These are phyloP conservation scores for Withania somnifera DNA, from an alignment of 305 asterid genomes.

Conservation along the genomic window DNA sequence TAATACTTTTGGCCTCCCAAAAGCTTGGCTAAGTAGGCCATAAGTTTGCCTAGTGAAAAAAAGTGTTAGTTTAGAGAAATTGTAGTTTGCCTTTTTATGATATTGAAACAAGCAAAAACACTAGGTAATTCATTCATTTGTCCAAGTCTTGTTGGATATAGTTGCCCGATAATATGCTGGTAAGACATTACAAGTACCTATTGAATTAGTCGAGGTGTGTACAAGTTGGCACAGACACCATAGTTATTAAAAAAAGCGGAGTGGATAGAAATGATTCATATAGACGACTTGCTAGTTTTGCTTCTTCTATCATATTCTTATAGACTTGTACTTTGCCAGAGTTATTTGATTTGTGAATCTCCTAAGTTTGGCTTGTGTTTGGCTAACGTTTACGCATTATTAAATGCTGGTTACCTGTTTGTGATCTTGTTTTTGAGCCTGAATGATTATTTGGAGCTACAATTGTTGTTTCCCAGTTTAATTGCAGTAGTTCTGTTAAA, in stretches of 20 bases:
- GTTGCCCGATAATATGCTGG: no score
- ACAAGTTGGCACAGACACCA: no score
- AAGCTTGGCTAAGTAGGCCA: no score
- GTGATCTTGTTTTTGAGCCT: neutral
- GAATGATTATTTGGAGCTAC: neutral
- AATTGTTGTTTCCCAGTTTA: neutral
- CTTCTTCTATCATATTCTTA: neutral
- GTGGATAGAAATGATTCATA: neutral
- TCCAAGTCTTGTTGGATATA: no score
- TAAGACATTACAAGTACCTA: no score
- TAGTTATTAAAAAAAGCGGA: neutral
- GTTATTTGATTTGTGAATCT: neutral
- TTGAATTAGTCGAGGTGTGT: no score
- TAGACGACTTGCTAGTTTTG: neutral
- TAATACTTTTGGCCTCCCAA: no score
- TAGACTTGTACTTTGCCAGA: neutral
- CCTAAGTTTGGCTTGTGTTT: neutral
- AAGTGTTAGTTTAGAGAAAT: no score
- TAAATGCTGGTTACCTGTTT: neutral
- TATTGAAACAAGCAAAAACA: no score
- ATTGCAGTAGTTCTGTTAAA: neutral
- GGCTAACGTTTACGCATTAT: neutral
- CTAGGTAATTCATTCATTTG: no score
- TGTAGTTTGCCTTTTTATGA: no score
- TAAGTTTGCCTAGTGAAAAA: no score